A percentile compares a stretch with the other conserved stretches of the same genome.
These are phyloP conservation scores for Xerophyta viscosa DNA, from an alignment of 106 monocot genomes.

Conservation along the genomic window DNA sequence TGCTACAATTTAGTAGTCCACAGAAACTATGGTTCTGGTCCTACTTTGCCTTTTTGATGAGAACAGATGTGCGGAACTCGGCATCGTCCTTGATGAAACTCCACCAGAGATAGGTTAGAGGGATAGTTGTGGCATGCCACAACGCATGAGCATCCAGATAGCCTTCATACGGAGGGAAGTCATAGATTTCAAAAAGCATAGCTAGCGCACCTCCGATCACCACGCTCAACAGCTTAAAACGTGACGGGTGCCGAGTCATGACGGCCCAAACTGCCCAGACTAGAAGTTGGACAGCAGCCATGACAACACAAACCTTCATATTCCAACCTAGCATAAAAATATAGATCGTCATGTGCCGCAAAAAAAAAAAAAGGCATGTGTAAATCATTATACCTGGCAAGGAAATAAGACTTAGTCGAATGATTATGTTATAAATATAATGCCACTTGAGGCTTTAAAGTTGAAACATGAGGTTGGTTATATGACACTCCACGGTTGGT, in stretches of 20 bases:
- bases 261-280: slow-evolving; percentile 88
- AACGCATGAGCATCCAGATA: slow-evolving; percentile 78
- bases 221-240: slow-evolving; percentile 62
- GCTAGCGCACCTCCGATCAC: slow-evolving; percentile 49
- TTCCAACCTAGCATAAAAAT: slow-evolving; percentile 57
- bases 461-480: too few species aligned
- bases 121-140: slow-evolving; percentile 77
- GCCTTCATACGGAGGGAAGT: slow-evolving; percentile 71
- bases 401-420: neutral
- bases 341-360: neutral
- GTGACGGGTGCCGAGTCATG: slow-evolving; percentile 48
- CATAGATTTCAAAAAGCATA: slow-evolving; percentile 75
- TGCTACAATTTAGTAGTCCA: too few species aligned
- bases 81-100: slow-evolving; percentile 75
- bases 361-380: too few species aligned
- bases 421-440: too few species aligned
- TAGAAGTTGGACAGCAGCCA: slow-evolving; percentile 61
- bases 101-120: slow-evolving; percentile 89
- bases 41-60: slow-evolving; percentile 37
- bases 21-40: too few species aligned
- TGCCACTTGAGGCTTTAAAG: too few species aligned
- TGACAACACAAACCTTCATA: slow-evolving; percentile 76
- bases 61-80: slow-evolving; percentile 30
- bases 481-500: too few species aligned
- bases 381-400: neutral